These are phyloP conservation scores for Saccharomyces hybrid DNA, from an alignment of 1,139 yeast genomes.

Conservation along the genomic window DNA sequence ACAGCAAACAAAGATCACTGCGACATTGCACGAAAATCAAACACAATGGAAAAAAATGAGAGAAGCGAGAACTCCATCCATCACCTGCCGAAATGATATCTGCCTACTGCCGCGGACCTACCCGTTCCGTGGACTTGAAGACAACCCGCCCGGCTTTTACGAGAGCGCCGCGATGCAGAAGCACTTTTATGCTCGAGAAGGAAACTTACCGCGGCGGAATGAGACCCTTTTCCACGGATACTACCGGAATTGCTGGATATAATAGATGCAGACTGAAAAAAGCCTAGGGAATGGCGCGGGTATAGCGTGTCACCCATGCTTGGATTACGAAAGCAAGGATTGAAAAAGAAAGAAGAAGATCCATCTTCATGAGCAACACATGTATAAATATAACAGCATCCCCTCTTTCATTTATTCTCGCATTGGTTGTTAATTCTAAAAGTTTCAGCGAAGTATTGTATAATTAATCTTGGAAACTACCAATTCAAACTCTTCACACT, in stretches of 20 bases:
- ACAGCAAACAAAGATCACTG: neutral
- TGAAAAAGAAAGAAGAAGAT: neutral
- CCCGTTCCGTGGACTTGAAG: neutral
- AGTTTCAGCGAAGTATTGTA: too few species aligned
- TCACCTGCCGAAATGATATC: neutral
- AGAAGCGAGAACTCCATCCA: neutral
- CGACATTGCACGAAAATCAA: neutral
- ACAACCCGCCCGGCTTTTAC: conserved; percentile 1
- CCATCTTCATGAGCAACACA: neutral
- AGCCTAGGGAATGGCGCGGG: neutral
- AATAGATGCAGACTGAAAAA: neutral
- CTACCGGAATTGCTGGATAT: neutral
- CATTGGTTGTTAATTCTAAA: too few species aligned
- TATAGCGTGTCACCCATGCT: neutral
- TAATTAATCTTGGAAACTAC: too few species aligned
- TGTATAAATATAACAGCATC: neutral
- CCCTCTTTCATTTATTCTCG: neutral
- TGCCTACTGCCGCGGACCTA: neutral
- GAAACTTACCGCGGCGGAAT: neutral
- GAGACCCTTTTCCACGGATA: neutral
- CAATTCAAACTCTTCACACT: neutral
- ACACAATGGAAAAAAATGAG: neutral
- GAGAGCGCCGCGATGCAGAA: neutral
- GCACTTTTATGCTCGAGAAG: neutral
- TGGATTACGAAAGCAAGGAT: neutral